Base-by-base conservation (phyloP, 352 stramenopile species). In the Phytophthora melonis region DNA sequence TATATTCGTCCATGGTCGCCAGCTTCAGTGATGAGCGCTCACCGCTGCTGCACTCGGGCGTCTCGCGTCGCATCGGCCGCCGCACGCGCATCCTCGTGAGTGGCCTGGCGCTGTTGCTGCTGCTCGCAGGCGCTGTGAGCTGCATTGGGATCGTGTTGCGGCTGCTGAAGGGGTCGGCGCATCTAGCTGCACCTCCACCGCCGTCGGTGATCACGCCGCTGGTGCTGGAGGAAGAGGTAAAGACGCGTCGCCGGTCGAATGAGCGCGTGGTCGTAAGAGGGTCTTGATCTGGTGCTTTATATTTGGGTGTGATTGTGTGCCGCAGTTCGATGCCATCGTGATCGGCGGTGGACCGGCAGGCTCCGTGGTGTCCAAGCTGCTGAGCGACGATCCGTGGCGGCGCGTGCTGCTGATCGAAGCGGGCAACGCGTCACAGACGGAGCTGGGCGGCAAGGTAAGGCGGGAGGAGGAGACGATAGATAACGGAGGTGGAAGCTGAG, bases 401-500 rank as follows among this genome's bases (percentile, higher is more conserved):
- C 84, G 80, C 7, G 86, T 93, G 66, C 72, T 93, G 39, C 79
- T 93, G 6, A 86, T 93, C 30, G 86, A 93, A 56, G 86, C 86
- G 13, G 86, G 86, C 2, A 78, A 84, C 30, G 78, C 84, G 5
- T 88, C 86, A 1, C 86, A 93, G 52, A 68, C 55, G 6, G 73
- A 89, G 57, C 53, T 93, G 36, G 86, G 86, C 1, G 86, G 86
- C 10, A 76, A 81, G 66, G 86, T 91, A 43, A 16, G 36, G n/a
- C n/a, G n/a, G n/a, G n/a, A n/a, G n/a, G n/a, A n/a, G n/a, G n/a
- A n/a, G n/a, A n/a, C n/a, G n/a, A n/a, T n/a, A n/a, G n/a, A n/a
- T n/a, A n/a, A n/a, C n/a, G n/a, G n/a, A n/a, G n/a, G n/a, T 54
- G 41, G n/a, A 2, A 23, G 14, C 21, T 50, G 49, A 45, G 14